Percentiles rank a stretch among this genome's conserved stretches.
Evolutionary conservation across 805 yeast species (phyloP).

Genomic region (Lipomyces orientalis): DNA sequence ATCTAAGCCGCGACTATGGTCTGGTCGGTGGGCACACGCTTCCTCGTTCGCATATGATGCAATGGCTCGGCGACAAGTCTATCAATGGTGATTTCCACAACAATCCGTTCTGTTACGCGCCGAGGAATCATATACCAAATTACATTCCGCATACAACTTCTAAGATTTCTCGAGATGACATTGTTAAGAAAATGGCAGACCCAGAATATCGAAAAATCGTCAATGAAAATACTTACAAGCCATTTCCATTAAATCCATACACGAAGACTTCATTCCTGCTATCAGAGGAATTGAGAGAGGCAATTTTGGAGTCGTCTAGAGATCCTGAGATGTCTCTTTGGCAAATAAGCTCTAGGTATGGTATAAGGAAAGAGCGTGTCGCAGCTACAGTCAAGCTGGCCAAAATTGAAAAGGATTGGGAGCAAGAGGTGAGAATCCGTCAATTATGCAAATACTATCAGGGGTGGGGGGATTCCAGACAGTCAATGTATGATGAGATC

Average conservation of each 20-base stretch:
- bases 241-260: slow-evolving; percentile 78
- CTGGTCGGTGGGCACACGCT: slow-evolving; percentile 13
- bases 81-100: slow-evolving; percentile 36
- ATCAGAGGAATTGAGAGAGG: slow-evolving; percentile 61
- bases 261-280: slow-evolving; percentile 71
- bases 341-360: slow-evolving; percentile 76
- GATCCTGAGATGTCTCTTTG: slow-evolving; percentile 63
- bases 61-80: slow-evolving; percentile 36
- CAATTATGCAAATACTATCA: slow-evolving; percentile 3
- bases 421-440: slow-evolving; percentile 59
- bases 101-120: slow-evolving; percentile 30
- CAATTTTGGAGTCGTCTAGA: slow-evolving; percentile 62
- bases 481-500: slow-evolving; percentile 54
- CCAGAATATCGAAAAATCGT: slow-evolving; percentile 32
- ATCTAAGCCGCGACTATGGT: slow-evolving; percentile 4
- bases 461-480: neutral
- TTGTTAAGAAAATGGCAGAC: slow-evolving; percentile 38
- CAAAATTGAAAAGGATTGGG: slow-evolving; percentile 68
- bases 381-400: slow-evolving; percentile 83
- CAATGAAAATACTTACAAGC: slow-evolving; percentile 51
- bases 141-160: slow-evolving; percentile 21
- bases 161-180: neutral
- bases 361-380: slow-evolving; percentile 81
- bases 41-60: slow-evolving; percentile 30
- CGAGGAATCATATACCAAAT: slow-evolving; percentile 37